Evolutionary conservation across 345 rosid genomes (phyloP), one percentile per base, ranked within the genome.

Genomic region (Populus alba): DNA sequence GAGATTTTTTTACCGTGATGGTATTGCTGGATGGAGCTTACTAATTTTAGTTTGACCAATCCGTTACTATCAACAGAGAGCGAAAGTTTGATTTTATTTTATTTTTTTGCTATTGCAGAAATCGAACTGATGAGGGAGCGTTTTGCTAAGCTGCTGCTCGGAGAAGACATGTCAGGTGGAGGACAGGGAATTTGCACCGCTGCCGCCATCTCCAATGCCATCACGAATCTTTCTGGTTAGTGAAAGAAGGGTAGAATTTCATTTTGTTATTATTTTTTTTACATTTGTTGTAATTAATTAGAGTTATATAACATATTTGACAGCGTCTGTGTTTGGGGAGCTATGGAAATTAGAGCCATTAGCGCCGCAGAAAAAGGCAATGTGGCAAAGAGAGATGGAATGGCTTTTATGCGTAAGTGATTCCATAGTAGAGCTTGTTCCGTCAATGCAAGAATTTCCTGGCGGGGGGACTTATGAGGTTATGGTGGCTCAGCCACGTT

Each of bases 91-190:
- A 6, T 35, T 15, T 67, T 2, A 67, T 67, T 37, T 45, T 35
- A 15, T 33, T 33, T 33, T 41, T 63, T 4, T 17, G 18, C 17
- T 7, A 11, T 71, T 77, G 82, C 79, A 85, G 88, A 85, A 73
- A 68, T 81, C 20, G 86, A 85, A 78, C 16, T 86, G 81, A 86
- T 86, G 91, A 88, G 83, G 68, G 87, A 83, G 71, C 75, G 83
- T 39, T 88, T 88, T 39, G 87, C 91, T 12, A 86, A 86, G 78
- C 89, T 86, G 73, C 81, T 86, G 70, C 88, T 88, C n/a, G 91
- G 91, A 68, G 91, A 88, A 76, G 91, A 88, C 86, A 88, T 86
- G 91, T 88, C 88, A 7, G 91, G 91, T 27, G 88, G 88, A 61
- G 84, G 89, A 4, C 86, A 85, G 27, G 89, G 89, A 61, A 84